Percentiles rank a stretch among this genome's conserved stretches.
phyloP scores from a whole-genome alignment of 768 basidiomycete species.

The Termitomyces sp. region DNA sequence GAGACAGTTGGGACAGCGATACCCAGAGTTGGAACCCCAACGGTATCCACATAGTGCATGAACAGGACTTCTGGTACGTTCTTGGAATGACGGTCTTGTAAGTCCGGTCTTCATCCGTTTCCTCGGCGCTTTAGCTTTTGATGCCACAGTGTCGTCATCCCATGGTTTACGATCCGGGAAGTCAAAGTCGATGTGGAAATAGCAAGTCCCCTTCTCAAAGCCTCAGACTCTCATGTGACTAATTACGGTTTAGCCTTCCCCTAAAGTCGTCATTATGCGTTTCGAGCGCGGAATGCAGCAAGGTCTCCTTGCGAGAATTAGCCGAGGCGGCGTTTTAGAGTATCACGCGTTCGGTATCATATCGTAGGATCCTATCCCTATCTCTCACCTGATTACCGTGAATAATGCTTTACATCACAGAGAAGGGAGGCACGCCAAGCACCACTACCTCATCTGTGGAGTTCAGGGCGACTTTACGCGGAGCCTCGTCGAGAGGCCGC shows the following conservation, averaged over 20 bases:
- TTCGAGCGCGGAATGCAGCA: constrained; percentile 87
- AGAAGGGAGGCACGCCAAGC: constrained; percentile 64
- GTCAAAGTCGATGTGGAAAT: constrained; percentile 77
- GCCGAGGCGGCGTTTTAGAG: constrained; percentile 71
- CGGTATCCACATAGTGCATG: constrained; percentile 50
- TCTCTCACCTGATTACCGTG: not conserved
- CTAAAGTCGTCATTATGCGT: constrained; percentile 74
- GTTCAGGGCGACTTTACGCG: constrained; percentile 83
- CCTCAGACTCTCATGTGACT: not conserved
- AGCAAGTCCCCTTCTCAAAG: constrained; percentile 32
- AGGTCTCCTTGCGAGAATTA: constrained; percentile 73
- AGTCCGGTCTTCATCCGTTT: constrained; percentile 15
- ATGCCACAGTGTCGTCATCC: constrained; percentile 51
- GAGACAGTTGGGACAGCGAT: constrained; percentile 55
- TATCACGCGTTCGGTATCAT: constrained; percentile 85
- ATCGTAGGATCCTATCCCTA: constrained; percentile 44
- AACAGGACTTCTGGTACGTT: constrained; percentile 79
- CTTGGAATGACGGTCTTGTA: constrained; percentile 72
- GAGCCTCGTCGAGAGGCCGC: constrained; percentile 67
- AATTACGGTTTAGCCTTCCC: constrained; percentile 52
- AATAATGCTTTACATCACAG: constrained; percentile 28
- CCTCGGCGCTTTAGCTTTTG: constrained; percentile 1
- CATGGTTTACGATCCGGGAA: constrained; percentile 73
- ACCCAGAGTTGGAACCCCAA: constrained; percentile 57
- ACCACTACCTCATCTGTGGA: constrained; percentile 82